Percentiles rank a stretch among this genome's conserved stretches.
Conservation (phyloP, 2,329 filamentous ascomycete genomes). For the Madurella mycetomatis region DNA sequence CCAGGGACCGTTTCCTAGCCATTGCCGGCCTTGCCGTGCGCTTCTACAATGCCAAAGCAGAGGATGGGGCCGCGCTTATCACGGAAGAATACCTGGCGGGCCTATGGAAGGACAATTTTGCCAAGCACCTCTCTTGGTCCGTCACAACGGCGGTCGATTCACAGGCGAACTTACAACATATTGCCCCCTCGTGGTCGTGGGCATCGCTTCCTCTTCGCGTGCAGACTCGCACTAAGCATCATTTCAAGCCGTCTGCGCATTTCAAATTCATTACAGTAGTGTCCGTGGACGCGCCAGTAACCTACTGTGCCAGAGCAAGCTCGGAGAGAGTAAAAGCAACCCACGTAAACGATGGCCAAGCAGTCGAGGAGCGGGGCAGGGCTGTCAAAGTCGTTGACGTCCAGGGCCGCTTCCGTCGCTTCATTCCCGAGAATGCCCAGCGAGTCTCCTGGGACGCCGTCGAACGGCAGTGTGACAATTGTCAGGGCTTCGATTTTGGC, state of each 20-base stretch:
- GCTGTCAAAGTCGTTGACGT: conserved; percentile 22
- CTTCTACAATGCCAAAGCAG: conserved; percentile 25
- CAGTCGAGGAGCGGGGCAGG: conserved; percentile 21
- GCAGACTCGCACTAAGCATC: conserved; percentile 14
- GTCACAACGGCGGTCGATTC: conserved; percentile 19
- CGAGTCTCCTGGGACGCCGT: conserved; percentile 20
- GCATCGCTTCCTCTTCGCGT: conserved; percentile 24
- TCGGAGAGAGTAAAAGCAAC: background rate
- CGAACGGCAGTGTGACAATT: conserved; percentile 13
- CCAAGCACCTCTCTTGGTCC: conserved; percentile 25
- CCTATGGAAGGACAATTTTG: conserved; percentile 25
- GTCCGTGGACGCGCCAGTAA: background rate
- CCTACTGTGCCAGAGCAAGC: background rate
- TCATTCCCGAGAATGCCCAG: conserved; percentile 16
- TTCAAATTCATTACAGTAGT: conserved; percentile 19
- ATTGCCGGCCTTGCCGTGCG: conserved; percentile 27
- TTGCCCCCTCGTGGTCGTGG: conserved; percentile 28
- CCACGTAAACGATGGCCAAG: conserved; percentile 12
- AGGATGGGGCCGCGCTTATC: conserved; percentile 9
- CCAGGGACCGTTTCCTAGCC: conserved; percentile 26
- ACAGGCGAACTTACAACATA: conserved; percentile 15
- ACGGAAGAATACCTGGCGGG: conserved; percentile 26
- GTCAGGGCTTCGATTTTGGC: conserved; percentile 19
- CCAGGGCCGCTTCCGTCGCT: conserved; percentile 22
- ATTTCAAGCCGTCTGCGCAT: conserved; percentile 14